Evolutionary conservation across 352 stramenopile genomes (phyloP).

Genomic region (Saprolegnia diclina): DNA sequence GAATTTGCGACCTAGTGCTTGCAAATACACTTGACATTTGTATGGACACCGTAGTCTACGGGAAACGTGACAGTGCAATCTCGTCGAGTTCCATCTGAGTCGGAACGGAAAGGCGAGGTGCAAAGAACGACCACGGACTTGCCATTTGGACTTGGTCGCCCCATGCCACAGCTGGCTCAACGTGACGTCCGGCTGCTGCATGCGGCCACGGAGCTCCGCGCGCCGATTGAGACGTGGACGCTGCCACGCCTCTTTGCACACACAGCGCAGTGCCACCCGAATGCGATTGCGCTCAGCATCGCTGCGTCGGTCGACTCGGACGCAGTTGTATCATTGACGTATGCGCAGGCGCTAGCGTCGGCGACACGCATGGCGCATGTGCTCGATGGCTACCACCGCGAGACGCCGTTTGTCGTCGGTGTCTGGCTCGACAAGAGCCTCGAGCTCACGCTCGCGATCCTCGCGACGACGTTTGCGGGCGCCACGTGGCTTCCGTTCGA

Average conservation of each 20-base stretch:
- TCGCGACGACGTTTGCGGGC: slow-evolving; percentile 16
- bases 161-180: too few species aligned
- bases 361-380: not conserved
- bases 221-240: not conserved
- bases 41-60: too few species aligned
- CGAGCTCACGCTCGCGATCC: slow-evolving; percentile 13
- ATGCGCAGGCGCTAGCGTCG: not conserved
- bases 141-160: too few species aligned
- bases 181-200: too few species aligned
- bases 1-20: too few species aligned
- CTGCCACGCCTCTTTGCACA: not conserved
- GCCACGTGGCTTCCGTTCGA: slow-evolving; percentile 23
- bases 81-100: too few species aligned
- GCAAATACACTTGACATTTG: too few species aligned
- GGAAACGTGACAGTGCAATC: too few species aligned
- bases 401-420: slow-evolving; percentile 4
- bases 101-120: too few species aligned
- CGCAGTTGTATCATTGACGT: not conserved
- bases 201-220: not conserved
- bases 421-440: slow-evolving; percentile 16
- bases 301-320: not conserved
- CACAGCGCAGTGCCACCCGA: not conserved
- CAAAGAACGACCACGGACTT: too few species aligned
- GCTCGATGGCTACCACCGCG: not conserved
- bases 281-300: not conserved